Evolutionary conservation across 371 early-diverging fungal species (phyloP).

Genomic region (Mucor circinelloides): DNA sequence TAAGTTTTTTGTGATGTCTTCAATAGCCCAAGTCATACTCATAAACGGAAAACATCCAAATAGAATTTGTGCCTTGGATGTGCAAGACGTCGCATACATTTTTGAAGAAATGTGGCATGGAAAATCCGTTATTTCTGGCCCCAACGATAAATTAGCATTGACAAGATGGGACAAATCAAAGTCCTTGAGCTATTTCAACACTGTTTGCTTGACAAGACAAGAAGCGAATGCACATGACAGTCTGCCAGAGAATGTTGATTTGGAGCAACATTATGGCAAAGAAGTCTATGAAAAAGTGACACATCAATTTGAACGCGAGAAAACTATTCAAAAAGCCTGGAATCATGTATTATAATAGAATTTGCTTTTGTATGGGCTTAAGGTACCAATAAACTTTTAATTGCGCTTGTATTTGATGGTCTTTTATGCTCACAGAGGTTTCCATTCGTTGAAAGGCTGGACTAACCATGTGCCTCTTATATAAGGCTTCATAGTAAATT

Average conservation of each 20-base stretch:
- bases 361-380: background rate
- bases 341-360: slow-evolving; percentile 21
- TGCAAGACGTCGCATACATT: slow-evolving; percentile 79
- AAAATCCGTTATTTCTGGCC: slow-evolving; percentile 75
- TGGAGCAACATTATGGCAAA: slow-evolving; percentile 45
- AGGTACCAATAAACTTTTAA: background rate
- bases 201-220: slow-evolving; percentile 80
- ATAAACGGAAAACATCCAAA: background rate
- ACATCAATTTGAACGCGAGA: slow-evolving; percentile 14
- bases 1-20: slow-evolving; percentile 22
- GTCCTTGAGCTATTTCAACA: slow-evolving; percentile 72
- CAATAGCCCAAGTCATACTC: background rate
- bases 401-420: background rate
- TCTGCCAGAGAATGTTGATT: slow-evolving; percentile 34
- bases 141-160: slow-evolving; percentile 74
- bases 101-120: slow-evolving; percentile 91
- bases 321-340: slow-evolving; percentile 15
- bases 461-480: no score
- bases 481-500: no score
- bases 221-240: slow-evolving; percentile 71
- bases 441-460: background rate
- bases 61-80: slow-evolving; percentile 61
- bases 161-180: slow-evolving; percentile 75
- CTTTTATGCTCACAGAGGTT: background rate
- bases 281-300: slow-evolving; percentile 14